Percentiles rank a stretch among this genome's conserved stretches.
Conservation (phyloP, 179 eudicot genomes). For the Silene vulgaris region DNA sequence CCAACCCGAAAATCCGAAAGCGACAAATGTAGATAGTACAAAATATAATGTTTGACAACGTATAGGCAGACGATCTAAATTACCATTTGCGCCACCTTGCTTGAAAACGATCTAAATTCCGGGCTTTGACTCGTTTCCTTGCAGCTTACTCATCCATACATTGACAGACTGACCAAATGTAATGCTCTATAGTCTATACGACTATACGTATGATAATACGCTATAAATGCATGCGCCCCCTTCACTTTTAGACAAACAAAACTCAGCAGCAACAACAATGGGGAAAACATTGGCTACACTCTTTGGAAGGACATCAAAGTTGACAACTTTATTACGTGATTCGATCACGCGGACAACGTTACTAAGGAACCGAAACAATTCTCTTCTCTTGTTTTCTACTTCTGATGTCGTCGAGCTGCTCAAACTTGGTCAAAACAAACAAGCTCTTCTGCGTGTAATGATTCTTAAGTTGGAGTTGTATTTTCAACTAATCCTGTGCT, state of each 20-base stretch:
- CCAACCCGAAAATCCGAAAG: neutral
- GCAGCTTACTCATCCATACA: constrained; percentile 3
- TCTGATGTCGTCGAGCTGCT: constrained; percentile 66
- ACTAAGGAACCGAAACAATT: constrained; percentile 47
- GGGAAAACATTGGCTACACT: constrained; percentile 48
- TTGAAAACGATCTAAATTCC: neutral
- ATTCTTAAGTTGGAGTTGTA: neutral
- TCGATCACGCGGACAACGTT: constrained; percentile 41
- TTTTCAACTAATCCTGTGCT: neutral
- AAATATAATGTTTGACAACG: neutral
- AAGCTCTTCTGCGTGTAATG: constrained; percentile 59
- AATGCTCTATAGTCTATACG: neutral
- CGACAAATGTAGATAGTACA: neutral
- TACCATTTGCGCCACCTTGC: neutral
- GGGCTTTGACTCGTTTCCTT: constrained; percentile 8
- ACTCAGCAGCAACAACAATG: constrained; percentile 25
- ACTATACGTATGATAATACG: neutral
- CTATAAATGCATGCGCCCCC: constrained; percentile 2
- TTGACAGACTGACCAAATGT: neutral
- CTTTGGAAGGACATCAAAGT: constrained; percentile 42
- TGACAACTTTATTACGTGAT: constrained; percentile 27
- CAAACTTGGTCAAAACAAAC: constrained; percentile 42
- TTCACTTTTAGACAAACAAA: neutral
- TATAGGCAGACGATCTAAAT: no score
- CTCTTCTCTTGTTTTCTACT: constrained; percentile 35